Evolutionary conservation across 2,329 filamentous ascomycete species (phyloP), one percentile per base, ranked within the genome.

Genomic region (Cladorrhinum sp.): DNA sequence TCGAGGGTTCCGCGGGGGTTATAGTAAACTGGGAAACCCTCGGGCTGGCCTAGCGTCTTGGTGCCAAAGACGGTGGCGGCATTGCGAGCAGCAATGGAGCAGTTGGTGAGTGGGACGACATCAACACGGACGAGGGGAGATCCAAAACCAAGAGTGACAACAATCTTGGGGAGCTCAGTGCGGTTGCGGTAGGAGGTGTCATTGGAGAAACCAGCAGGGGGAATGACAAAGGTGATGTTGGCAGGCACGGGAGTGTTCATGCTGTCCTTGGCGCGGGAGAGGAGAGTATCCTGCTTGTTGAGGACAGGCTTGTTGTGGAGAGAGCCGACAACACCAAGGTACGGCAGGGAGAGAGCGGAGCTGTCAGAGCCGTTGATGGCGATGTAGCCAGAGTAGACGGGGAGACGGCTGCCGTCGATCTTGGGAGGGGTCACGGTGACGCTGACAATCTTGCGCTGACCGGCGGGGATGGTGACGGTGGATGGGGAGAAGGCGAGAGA

Each of bases 361-460:
- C 75, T 74, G 63, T 79, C 77, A 32, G 73, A 75, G 51, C 75
- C 75, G 64, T 76, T 78, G 60, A 82, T 70, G 53, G 76, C 71
- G 57, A 81, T 72, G 69, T 78, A 81, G 25, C 79, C 79, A 8
- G 77, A 79, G 68, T 80, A 82, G 23, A 81, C 75, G 2, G 79
- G 77, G 22, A 81, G 70, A 27, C 75, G 77, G n/a, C 69, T 63
- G 23, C 71, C 69, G 49, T 78, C 69, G 2, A 79, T 64, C 4
- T 66, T 61, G 0, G 80, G 79, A 0, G 77, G 74, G 1, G 73
- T 77, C 2, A 78, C 75, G 0, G 73, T 73, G 12, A 85, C 79
- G n/a, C 75, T 71, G 57, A 85, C 69, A 0, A 76, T 76, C 61
- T 78, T 75, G n/a, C 75, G 75, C 60, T 79, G 68, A 7, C 75